phyloP scores from a whole-genome alignment of 768 basidiomycete species.

The Termitomyces sp. region DNA sequence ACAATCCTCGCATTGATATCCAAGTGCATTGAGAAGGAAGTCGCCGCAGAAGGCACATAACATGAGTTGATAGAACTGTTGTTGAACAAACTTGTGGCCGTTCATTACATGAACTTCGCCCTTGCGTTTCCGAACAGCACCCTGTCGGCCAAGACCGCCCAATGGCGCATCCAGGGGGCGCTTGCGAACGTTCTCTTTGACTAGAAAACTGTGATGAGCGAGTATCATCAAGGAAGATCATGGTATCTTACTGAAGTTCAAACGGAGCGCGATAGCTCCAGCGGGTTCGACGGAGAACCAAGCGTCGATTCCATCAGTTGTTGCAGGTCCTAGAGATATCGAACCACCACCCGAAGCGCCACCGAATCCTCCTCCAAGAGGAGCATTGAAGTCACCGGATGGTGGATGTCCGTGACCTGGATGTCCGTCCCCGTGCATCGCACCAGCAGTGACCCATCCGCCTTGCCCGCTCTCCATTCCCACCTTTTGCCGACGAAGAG shows the following conservation, averaged over 20 bases:
- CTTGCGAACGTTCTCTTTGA: constrained; percentile 97
- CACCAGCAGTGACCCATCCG: constrained; percentile 94
- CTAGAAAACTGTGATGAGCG: constrained; percentile 35
- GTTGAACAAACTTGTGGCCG: constrained; percentile 95
- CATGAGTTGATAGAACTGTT: constrained; percentile 98
- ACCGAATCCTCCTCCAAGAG: constrained; percentile 44
- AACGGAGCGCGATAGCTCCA: constrained; percentile 81
- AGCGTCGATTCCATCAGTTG: constrained; percentile 82
- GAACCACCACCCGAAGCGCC: constrained; percentile 37
- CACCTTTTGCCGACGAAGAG: constrained; percentile 88
- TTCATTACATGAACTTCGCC: constrained; percentile 99
- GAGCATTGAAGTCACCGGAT: constrained; percentile 42
- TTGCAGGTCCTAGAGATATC: constrained; percentile 31
- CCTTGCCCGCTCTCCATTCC: constrained; percentile 82
- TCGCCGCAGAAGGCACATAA: constrained; percentile 97
- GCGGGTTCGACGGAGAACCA: constrained; percentile 98
- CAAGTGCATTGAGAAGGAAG: constrained; percentile 93
- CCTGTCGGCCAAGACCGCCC: constrained; percentile 94
- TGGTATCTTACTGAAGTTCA: constrained; percentile 82
- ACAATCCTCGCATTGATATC: constrained; percentile 99
- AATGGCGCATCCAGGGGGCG: constrained; percentile 85
- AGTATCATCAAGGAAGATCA: constrained; percentile 9
- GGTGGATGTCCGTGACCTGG: constrained; percentile 28
- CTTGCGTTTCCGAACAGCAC: constrained; percentile 96
- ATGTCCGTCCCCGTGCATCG: constrained; percentile 66